Conservation (phyloP, 305 asterid species). For the Fraxinus floribunda region DNA sequence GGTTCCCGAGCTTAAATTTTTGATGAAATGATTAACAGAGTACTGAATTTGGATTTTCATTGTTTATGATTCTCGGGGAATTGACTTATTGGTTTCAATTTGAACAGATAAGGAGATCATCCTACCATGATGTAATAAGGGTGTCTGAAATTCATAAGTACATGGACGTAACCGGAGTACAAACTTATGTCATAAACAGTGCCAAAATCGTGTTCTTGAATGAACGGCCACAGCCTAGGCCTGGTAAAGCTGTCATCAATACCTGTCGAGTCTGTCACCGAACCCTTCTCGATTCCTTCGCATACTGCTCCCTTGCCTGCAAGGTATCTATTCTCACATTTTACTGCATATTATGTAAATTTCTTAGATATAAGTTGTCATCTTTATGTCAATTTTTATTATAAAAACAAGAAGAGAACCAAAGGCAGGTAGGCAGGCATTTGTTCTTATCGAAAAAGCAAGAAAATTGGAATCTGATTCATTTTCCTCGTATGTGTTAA, state of each 20-base stretch:
- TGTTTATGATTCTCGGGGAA: background rate
- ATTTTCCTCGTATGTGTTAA: background rate
- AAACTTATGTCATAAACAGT: constrained; percentile 50
- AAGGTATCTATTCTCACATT: constrained; percentile 32
- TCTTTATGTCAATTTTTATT: background rate
- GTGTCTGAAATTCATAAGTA: constrained; percentile 50
- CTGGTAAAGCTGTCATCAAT: constrained; percentile 44
- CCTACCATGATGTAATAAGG: constrained; percentile 53
- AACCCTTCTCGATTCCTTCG: constrained; percentile 51
- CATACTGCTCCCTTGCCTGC: constrained; percentile 60
- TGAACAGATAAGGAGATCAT: constrained; percentile 49
- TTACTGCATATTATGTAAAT: background rate
- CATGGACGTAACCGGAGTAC: constrained; percentile 46
- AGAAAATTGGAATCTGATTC: constrained; percentile 24
- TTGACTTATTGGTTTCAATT: background rate
- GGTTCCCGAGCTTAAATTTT: constrained; percentile 16
- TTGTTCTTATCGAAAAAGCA: constrained; percentile 2
- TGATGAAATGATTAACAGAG: background rate
- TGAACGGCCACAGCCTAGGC: constrained; percentile 55
- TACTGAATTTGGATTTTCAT: background rate
- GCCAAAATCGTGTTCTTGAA: constrained; percentile 50
- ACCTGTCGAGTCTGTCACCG: constrained; percentile 46
- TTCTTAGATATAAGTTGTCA: background rate
- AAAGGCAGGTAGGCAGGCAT: background rate
- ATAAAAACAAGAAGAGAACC: background rate